Conservation (phyloP, 495 filamentous ascomycete genomes). For the Podospora pseudocomata region DNA sequence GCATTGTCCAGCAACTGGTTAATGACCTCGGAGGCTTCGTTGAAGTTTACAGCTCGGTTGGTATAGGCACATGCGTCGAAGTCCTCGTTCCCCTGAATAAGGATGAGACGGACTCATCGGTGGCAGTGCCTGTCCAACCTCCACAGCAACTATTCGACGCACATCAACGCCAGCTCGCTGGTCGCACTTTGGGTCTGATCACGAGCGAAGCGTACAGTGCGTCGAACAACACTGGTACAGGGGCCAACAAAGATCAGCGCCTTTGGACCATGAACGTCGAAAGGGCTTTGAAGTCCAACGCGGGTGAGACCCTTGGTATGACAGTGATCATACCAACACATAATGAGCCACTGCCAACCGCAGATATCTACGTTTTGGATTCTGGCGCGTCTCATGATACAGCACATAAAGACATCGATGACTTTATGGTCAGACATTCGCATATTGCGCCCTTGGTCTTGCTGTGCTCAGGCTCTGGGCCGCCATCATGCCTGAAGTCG, state of each 20-base stretch:
- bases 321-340: conserved; percentile 12
- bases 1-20: conserved; percentile 64
- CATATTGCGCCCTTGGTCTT: conserved; percentile 17
- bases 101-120: conserved; percentile 25
- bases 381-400: neutral
- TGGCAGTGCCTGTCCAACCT: conserved; percentile 5
- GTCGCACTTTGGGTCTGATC: conserved; percentile 28
- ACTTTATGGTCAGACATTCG: neutral
- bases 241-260: conserved; percentile 7
- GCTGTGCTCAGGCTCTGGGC: conserved; percentile 21
- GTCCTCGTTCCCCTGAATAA: conserved; percentile 46
- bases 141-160: neutral
- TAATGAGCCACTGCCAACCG: conserved; percentile 13
- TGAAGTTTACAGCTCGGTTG: conserved; percentile 40
- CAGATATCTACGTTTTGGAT: conserved; percentile 27
- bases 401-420: neutral
- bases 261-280: conserved; percentile 16
- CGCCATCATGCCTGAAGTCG: conserved; percentile 13
- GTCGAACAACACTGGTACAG: neutral
- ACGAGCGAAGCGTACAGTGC: conserved; percentile 25
- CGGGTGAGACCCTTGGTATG: conserved; percentile 20
- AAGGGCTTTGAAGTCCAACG: conserved; percentile 17
- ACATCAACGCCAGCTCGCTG: conserved; percentile 9
- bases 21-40: conserved; percentile 57
- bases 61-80: conserved; percentile 40